Percentiles rank a stretch among this genome's conserved stretches.
These are phyloP conservation scores for Neofusicoccum parvum DNA, from an alignment of 2,329 filamentous ascomycete species.

Conservation along the genomic window DNA sequence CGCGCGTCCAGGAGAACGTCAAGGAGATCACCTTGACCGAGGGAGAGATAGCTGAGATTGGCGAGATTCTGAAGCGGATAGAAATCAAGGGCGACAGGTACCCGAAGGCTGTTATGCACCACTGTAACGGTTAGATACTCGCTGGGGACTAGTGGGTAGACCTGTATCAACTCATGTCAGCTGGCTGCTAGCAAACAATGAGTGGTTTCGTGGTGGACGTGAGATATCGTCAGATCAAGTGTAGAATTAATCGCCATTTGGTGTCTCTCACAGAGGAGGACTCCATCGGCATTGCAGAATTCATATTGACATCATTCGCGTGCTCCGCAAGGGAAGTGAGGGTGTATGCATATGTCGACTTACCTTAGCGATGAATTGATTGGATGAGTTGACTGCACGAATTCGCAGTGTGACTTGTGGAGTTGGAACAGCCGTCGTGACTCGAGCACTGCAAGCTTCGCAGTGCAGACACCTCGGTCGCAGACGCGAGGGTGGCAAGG, in stretches of 20 bases:
- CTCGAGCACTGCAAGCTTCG: too few relatives aligned
- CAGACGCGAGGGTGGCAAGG: too few relatives aligned
- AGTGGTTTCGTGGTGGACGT: not conserved
- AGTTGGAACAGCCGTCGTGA: too few relatives aligned
- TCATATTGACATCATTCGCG: conserved; percentile 46
- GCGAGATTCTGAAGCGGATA: conserved; percentile 52
- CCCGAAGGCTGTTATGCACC: conserved; percentile 19
- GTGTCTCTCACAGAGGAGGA: conserved; percentile 28
- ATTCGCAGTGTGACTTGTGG: too few relatives aligned
- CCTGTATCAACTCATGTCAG: conserved; percentile 2
- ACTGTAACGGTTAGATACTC: conserved; percentile 22
- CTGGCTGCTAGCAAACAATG: not conserved
- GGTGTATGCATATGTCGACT: not conserved
- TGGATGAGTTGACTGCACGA: too few relatives aligned
- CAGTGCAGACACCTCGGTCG: too few relatives aligned
- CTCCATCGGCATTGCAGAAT: conserved; percentile 55
- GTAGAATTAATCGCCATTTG: conserved; percentile 52
- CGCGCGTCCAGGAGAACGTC: conserved; percentile 63
- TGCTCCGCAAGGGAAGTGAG: not conserved
- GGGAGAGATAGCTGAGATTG: conserved; percentile 55
- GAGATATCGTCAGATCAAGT: conserved; percentile 49
- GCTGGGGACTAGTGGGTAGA: too few relatives aligned
- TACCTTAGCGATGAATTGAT: not conserved
- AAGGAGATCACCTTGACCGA: conserved; percentile 44
- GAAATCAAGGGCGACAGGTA: conserved; percentile 48